These are phyloP conservation scores for Lipomyces japonicus DNA, from an alignment of 805 yeast species.

Conservation along the genomic window DNA sequence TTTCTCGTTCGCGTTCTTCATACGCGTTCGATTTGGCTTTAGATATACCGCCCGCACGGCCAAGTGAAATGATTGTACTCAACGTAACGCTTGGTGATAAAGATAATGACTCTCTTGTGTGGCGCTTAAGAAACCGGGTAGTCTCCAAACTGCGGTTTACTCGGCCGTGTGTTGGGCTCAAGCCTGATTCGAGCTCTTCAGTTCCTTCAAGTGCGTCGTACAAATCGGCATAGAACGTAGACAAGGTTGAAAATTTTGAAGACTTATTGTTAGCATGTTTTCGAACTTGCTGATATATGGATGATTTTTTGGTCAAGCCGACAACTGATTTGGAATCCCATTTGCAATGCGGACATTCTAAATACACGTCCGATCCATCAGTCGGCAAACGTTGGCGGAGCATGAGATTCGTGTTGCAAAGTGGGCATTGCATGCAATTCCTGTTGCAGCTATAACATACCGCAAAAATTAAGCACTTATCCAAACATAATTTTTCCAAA, in stretches of 20 bases:
- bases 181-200: slow-evolving; percentile 2
- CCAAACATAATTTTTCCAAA: too few relatives aligned
- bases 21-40: slow-evolving; percentile 6
- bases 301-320: slow-evolving; percentile 2
- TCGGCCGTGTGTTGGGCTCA: not conserved
- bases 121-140: slow-evolving; percentile 11
- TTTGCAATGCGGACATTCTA: slow-evolving; percentile 1
- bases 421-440: slow-evolving; percentile 39
- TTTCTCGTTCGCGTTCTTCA: slow-evolving; percentile 5
- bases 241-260: slow-evolving; percentile 2
- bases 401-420: slow-evolving; percentile 31
- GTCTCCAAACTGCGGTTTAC: slow-evolving; percentile 20
- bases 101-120: not conserved
- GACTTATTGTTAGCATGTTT: not conserved
- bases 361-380: slow-evolving; percentile 1
- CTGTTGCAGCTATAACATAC: slow-evolving; percentile 32
- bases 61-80: slow-evolving; percentile 2
- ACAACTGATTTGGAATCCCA: not conserved
- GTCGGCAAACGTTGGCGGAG: slow-evolving; percentile 5
- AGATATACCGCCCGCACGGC: slow-evolving; percentile 17
- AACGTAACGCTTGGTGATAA: not conserved
- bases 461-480: not conserved
- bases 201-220: slow-evolving; percentile 7
- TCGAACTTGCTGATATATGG: slow-evolving; percentile 14
- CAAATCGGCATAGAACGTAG: slow-evolving; percentile 1